Conservation (phyloP, 75 land plant genomes). For the Larix kaempferi region DNA sequence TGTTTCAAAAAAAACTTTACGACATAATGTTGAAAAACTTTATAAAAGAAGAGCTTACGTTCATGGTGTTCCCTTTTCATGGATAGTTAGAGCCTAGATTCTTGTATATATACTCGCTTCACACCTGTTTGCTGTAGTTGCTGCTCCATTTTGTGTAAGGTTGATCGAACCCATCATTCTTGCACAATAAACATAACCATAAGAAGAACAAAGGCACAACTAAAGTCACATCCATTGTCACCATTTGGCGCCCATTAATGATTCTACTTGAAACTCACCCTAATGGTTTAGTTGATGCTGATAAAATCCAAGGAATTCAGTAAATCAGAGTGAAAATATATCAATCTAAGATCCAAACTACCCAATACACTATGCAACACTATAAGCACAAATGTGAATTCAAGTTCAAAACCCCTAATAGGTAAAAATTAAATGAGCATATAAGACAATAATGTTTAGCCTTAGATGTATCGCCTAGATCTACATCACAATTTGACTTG, state of each 20-base stretch:
- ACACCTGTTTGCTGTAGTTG: conserved; percentile 43
- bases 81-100: too few relatives aligned
- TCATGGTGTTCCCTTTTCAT: too few relatives aligned
- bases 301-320: background rate
- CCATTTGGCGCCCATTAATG: conserved; percentile 60
- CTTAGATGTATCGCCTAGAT: conserved; percentile 23
- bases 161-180: conserved; percentile 46
- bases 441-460: background rate
- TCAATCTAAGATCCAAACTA: background rate
- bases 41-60: too few relatives aligned
- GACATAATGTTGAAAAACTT: too few relatives aligned
- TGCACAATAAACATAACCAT: conserved; percentile 51
- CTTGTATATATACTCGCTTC: background rate
- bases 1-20: too few relatives aligned
- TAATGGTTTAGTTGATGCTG: conserved; percentile 28
- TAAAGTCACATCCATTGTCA: conserved; percentile 44
- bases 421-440: background rate
- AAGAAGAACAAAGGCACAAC: conserved; percentile 47
- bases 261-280: conserved; percentile 42
- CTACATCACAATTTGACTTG: conserved; percentile 23
- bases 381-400: background rate
- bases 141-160: conserved; percentile 47
- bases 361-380: background rate
- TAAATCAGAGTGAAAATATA: background rate
- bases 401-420: background rate